A percentile compares a stretch with the other conserved stretches of the same genome.
These are phyloP conservation scores for Nepenthes mirabilis DNA, from an alignment of 148 eudicot genomes.

Conservation along the genomic window DNA sequence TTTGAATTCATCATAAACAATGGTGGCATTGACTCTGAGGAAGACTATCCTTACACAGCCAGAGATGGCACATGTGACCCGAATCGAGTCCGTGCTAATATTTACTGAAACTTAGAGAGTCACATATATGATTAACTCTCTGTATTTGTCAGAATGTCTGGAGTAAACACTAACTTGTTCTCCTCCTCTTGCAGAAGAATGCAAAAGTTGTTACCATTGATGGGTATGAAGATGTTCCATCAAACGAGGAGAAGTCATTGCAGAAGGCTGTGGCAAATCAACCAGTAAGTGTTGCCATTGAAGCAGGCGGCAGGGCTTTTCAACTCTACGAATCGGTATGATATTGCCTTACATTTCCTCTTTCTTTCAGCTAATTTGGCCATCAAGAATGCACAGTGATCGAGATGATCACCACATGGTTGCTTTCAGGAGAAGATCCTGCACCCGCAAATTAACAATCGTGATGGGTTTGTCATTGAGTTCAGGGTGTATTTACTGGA, in stretches of 20 bases:
- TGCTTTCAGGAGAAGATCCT: not conserved
- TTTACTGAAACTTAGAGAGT: not conserved
- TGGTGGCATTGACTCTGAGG: conserved; percentile 67
- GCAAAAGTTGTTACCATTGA: conserved; percentile 67
- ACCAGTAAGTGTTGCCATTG: conserved; percentile 80
- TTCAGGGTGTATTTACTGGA: conserved; percentile 76
- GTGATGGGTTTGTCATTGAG: not conserved
- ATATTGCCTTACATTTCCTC: no score
- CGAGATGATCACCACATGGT: no score
- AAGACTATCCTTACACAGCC: conserved; percentile 67
- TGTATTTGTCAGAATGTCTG: not conserved
- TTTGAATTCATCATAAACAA: conserved; percentile 59
- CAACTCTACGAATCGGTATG: conserved; percentile 75
- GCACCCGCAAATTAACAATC: not conserved
- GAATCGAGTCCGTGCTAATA: conserved; percentile 25
- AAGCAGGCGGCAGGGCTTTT: conserved; percentile 66
- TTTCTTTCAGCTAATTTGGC: no score
- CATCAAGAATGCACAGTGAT: no score
- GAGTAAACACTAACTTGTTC: not conserved
- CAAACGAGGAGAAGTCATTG: conserved; percentile 49
- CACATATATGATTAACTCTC: not conserved
- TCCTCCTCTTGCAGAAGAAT: conserved; percentile 38
- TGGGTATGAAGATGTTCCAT: conserved; percentile 65
- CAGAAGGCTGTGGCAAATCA: conserved; percentile 72
- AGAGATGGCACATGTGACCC: conserved; percentile 47